These are phyloP conservation scores for Clonostachys solani DNA, from an alignment of 2,329 filamentous ascomycete species.

Conservation along the genomic window DNA sequence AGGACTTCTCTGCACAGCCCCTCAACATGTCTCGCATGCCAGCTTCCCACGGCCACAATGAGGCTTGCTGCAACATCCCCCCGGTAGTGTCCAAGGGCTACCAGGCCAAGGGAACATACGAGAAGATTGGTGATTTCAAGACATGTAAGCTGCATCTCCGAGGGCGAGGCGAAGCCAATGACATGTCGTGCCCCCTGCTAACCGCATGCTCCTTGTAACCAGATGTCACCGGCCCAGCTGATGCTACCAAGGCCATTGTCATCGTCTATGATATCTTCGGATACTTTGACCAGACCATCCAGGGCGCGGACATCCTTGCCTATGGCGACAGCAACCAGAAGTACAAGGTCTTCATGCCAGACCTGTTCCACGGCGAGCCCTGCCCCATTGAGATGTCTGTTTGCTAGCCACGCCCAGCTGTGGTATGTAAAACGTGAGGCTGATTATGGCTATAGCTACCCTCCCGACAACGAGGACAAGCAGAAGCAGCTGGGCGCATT, in stretches of 20 bases:
- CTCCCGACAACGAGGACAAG: conserved; percentile 62
- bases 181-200: no score
- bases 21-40: conserved; percentile 28
- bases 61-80: conserved; percentile 55
- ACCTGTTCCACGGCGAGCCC: conserved; percentile 81
- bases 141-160: conserved; percentile 29
- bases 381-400: conserved; percentile 44
- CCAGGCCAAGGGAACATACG: conserved; percentile 49
- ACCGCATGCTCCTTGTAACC: background rate
- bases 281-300: conserved; percentile 65
- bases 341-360: conserved; percentile 86
- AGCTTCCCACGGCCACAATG: conserved; percentile 42
- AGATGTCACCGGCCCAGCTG: conserved; percentile 43
- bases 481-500: conserved; percentile 35
- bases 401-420: no score
- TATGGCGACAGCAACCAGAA: conserved; percentile 52
- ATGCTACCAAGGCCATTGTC: conserved; percentile 54
- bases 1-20: background rate
- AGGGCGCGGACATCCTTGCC: conserved; percentile 65
- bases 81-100: conserved; percentile 54
- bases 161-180: no score
- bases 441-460: conserved; percentile 41
- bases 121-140: conserved; percentile 50
- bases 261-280: conserved; percentile 66
- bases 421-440: background rate